Evolutionary conservation across 208 protist species (phyloP), one percentile per base, ranked within the genome.

Genomic region (Leishmania tropica): DNA sequence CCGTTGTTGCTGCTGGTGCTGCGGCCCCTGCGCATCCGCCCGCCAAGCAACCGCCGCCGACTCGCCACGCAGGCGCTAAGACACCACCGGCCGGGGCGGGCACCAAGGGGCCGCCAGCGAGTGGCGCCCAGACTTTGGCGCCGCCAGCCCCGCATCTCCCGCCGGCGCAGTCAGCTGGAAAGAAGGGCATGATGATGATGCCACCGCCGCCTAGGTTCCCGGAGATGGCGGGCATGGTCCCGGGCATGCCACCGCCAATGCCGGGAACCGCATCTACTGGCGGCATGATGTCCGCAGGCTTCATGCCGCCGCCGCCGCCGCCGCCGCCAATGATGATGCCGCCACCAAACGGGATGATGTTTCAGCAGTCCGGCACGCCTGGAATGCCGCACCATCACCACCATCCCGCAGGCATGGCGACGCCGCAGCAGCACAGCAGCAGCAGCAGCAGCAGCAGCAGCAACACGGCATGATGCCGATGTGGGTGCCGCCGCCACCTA

Each of bases 301-400:
- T 76, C 64, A 80, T 89, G 80, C 79, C 83, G 58, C 74, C 74
- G 13, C 79, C 87, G 17, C 83, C 60, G 54, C 85, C 45, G 45
- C 45, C 45, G 7, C 45, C 40, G 40, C 40, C 45, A 6, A 76
- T 92, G 77, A 78, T 86, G 79, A 72, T 85, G 65, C 75, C 85
- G 11, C 67, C 78, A 2, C 60, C 24, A 40, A 76, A 62, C 7
- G 73, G 79, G 82, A 78, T 88, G 80, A 78, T 83, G 47, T 64
- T 70, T 7, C 45, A 75, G 70, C 68, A 54, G 56, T 68, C 70
- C 70, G 13, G 28, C 70, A 13, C 70, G 42, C n/a, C 72, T 42
- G 72, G 72, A 13, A 58, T 76, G 48, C 51, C 72, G 28, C 42
- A 73, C 31, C 72, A 76, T 31, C 72, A 76, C 31, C 24, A 60